phyloP scores from a whole-genome alignment of 2,329 filamentous ascomycete species.

The Onygenales sp. region DNA sequence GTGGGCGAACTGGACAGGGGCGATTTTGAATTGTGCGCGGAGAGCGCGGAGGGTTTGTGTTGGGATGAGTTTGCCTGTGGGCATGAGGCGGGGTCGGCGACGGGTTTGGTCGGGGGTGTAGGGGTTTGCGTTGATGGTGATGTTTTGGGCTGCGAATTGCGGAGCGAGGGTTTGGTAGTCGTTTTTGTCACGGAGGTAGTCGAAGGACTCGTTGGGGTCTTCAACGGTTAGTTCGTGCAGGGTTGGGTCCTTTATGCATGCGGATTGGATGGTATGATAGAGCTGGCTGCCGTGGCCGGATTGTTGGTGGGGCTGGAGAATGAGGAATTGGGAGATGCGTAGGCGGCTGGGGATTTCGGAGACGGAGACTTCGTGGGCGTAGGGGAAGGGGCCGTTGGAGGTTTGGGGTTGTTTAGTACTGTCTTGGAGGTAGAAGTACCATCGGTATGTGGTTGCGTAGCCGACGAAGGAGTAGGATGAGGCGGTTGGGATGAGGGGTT shows the following conservation, averaged over 20 bases:
- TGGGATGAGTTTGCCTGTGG: slow-evolving; percentile 47
- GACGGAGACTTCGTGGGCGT: slow-evolving; percentile 35
- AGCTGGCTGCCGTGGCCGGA: slow-evolving; percentile 70
- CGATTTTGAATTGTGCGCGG: slow-evolving; percentile 47
- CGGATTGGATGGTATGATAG: slow-evolving; percentile 68
- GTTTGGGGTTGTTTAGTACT: slow-evolving; percentile 33
- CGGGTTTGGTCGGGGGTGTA: slow-evolving; percentile 22
- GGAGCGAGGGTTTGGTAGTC: slow-evolving; percentile 49
- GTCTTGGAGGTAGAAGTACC: slow-evolving; percentile 46
- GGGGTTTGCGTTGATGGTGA: slow-evolving; percentile 39
- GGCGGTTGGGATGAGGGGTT: slow-evolving; percentile 34
- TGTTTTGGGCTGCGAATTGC: slow-evolving; percentile 38
- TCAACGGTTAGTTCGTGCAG: slow-evolving; percentile 84
- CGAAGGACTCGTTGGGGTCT: slow-evolving; percentile 69
- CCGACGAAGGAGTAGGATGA: slow-evolving; percentile 73
- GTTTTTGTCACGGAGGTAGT: slow-evolving; percentile 54
- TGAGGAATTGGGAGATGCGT: slow-evolving; percentile 85
- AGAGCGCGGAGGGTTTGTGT: slow-evolving; percentile 40
- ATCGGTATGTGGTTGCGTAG: slow-evolving; percentile 83
- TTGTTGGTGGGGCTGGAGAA: slow-evolving; percentile 78
- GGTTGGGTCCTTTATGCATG: slow-evolving; percentile 56
- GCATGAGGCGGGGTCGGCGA: slow-evolving; percentile 30
- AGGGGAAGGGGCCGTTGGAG: slow-evolving; percentile 36
- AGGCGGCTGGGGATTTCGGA: slow-evolving; percentile 63
- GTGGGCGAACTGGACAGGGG: slow-evolving; percentile 51